Percentiles rank a stretch among this genome's conserved stretches.
Conservation (phyloP, 768 basidiomycete species). For the Porpolomopsis calyptriformis region DNA sequence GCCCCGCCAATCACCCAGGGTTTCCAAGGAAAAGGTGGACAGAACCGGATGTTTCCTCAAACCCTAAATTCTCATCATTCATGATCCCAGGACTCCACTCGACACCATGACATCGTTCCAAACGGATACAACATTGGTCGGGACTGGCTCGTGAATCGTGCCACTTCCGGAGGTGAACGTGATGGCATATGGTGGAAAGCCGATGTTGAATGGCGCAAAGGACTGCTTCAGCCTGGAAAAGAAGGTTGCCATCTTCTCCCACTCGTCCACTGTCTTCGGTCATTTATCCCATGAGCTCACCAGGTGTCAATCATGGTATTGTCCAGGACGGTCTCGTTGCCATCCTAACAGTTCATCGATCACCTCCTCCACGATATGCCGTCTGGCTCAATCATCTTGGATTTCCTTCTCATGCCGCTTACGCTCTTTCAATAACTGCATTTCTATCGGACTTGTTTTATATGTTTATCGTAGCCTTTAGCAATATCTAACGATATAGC, state of each 20-base stretch:
- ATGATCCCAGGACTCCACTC: constrained; percentile 36
- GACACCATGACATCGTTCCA: constrained; percentile 62
- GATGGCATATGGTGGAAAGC: constrained; percentile 65
- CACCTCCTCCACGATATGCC: neutral
- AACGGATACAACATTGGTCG: constrained; percentile 77
- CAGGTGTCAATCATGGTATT: constrained; percentile 76
- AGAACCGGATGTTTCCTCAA: neutral
- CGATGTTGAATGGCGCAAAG: constrained; percentile 64
- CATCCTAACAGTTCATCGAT: constrained; percentile 55
- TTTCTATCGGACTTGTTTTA: neutral
- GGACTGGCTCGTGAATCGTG: constrained; percentile 64
- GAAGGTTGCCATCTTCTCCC: constrained; percentile 42
- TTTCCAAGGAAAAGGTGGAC: constrained; percentile 54
- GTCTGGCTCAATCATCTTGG: neutral
- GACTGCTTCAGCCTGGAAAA: constrained; percentile 57
- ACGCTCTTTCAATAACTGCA: neutral
- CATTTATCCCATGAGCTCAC: constrained; percentile 2
- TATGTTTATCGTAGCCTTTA: neutral
- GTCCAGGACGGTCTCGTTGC: constrained; percentile 73
- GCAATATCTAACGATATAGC: neutral
- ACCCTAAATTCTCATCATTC: constrained; percentile 8
- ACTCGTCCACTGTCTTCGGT: neutral
- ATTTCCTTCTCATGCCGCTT: neutral
- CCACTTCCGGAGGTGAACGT: constrained; percentile 50
- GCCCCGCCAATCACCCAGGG: too few relatives aligned